A percentile compares a stretch with the other conserved stretches of the same genome.
Conservation (phyloP, 2,329 filamentous ascomycete genomes). For the Knufia fluminis region DNA sequence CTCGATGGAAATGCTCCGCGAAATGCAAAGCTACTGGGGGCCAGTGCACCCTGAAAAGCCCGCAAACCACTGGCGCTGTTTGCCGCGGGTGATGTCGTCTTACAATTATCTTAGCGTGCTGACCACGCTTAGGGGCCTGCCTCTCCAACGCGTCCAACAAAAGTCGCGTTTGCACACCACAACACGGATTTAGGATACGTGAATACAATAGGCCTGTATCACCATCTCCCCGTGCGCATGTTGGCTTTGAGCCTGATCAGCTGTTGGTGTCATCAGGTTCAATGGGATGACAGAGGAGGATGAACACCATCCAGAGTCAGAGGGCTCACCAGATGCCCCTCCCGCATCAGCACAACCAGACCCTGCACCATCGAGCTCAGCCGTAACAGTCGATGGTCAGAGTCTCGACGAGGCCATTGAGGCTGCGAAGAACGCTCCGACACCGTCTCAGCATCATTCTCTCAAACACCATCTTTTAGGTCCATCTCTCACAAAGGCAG, state of each 20-base stretch:
- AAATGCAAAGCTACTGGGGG: not conserved
- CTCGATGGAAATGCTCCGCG: not conserved
- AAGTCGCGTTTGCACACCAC: not conserved
- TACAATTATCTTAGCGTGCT: not conserved
- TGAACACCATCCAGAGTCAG: not conserved
- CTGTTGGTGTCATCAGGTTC: not conserved
- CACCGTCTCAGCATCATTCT: constrained; percentile 44
- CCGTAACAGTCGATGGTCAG: constrained; percentile 8
- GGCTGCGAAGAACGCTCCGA: constrained; percentile 7
- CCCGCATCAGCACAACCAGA: constrained; percentile 3
- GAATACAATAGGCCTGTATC: not conserved
- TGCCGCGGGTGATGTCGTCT: not conserved
- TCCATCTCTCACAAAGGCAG: constrained; percentile 85
- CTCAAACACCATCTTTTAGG: constrained; percentile 86
- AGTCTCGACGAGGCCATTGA: constrained; percentile 9
- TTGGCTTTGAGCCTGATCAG: not conserved
- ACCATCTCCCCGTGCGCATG: not conserved
- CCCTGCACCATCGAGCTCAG: not conserved
- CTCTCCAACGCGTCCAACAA: not conserved
- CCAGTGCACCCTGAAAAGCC: not conserved
- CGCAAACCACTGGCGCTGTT: not conserved
- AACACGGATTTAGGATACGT: not conserved
- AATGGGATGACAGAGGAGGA: constrained; percentile 9
- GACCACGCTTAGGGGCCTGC: not conserved
- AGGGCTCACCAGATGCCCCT: not conserved